Evolutionary conservation across 1,284 basidiomycete species (phyloP).

Genomic region (Ceratobasidium sp.): DNA sequence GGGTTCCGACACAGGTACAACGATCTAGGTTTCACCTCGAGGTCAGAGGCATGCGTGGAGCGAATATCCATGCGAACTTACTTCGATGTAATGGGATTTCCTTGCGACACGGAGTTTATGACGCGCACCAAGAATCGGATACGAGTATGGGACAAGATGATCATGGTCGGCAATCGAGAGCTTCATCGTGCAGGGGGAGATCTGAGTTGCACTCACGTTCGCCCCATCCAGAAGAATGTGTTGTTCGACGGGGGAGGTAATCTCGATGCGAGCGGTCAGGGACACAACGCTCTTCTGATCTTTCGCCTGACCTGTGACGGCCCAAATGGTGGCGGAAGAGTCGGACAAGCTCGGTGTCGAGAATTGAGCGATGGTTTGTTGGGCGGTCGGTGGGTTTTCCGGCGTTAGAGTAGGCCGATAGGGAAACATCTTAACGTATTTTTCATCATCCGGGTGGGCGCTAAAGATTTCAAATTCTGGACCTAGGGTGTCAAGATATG

Average conservation of each 20-base stretch:
- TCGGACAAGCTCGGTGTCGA: not conserved
- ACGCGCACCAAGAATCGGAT: not conserved
- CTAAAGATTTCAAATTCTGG: not conserved
- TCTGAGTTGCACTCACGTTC: not conserved
- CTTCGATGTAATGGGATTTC: slow-evolving; percentile 31
- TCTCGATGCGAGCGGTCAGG: not conserved
- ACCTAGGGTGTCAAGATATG: not conserved
- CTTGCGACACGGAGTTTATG: slow-evolving; percentile 16
- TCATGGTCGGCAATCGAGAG: not conserved
- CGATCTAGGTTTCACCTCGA: not conserved
- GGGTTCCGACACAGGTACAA: not conserved
- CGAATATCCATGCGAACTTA: not conserved
- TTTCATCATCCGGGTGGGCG: not conserved
- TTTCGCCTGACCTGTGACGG: not conserved
- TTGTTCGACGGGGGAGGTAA: not conserved
- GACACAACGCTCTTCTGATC: not conserved
- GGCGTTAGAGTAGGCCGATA: not conserved
- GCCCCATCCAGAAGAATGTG: not conserved
- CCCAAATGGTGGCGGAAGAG: not conserved
- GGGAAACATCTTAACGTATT: not conserved
- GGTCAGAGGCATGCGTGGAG: too few species aligned
- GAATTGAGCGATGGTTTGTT: not conserved
- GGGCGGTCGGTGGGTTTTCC: not conserved
- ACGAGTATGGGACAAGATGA: not conserved
- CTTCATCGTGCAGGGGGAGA: not conserved